Base-by-base conservation (phyloP, 1,284 basidiomycete genomes). In the Trametes versicolor region DNA sequence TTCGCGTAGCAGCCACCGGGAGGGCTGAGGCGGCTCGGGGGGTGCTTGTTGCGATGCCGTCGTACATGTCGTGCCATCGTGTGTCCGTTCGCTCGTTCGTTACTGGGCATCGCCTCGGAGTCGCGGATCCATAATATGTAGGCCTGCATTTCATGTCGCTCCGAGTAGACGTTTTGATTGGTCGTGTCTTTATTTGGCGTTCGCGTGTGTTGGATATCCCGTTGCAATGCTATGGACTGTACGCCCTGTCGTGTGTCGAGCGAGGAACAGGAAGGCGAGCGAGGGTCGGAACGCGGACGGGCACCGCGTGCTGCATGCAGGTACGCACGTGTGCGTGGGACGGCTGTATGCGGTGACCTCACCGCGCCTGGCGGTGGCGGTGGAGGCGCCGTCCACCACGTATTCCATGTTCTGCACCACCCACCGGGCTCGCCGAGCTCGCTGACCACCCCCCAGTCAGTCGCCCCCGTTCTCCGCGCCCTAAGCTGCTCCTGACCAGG, bases 331-430 rank as follows among this genome's bases (percentile, higher is more conserved):
- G 65, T 54, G 39, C 34, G 52, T 29, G 53, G 60, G 67, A 61
- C 58, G 60, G 63, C 65, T 61, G 58, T 65, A 67, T 65, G 68
- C 65, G 62, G 68, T 70, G 68, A 70, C 63, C 63, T 69, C 68
- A 69, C 68, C 55, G 63, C 58, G 63, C 62, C 57, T 56, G 36
- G 58, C 54, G 29, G 51, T 43, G 43, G 7, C 45, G 41, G 55
- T 53, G 58, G 58, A 60, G 57, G 60, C 62, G 62, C 67, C 54
- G 51, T 56, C 49, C 53, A 64, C 64, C 68, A 69, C 68, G 68
- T 69, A 69, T 69, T 66, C 68, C 68, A 71, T 71, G 70, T 62
- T 60, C 65, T 61, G 50, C 68, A 54, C 62, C 63, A 65, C 51
- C 64, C 62, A 62, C 60, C 43, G 63, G 59, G 65, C 65, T 62